A percentile compares a stretch with the other conserved stretches of the same genome.
Evolutionary conservation across 2,329 filamentous ascomycete genomes (phyloP).

Genomic region (Monascus ruber): DNA sequence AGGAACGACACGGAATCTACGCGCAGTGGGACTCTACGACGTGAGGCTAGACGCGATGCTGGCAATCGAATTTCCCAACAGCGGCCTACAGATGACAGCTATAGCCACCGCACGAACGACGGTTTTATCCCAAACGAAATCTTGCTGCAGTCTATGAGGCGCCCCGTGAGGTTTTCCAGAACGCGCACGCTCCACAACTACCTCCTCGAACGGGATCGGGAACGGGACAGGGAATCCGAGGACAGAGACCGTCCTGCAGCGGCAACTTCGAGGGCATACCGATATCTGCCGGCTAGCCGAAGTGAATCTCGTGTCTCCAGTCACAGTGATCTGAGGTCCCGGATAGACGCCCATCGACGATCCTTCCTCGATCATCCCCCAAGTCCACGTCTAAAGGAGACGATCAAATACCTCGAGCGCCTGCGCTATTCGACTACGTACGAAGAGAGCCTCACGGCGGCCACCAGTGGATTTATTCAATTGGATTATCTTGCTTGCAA

Average conservation of each 20-base stretch:
- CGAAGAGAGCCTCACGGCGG: conserved; percentile 44
- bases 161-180: conserved; percentile 27
- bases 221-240: conserved; percentile 13
- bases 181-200: conserved; percentile 30
- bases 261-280: conserved; percentile 17
- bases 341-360: conserved; percentile 25
- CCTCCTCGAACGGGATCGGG: conserved; percentile 24
- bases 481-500: conserved; percentile 43
- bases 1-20: conserved; percentile 11
- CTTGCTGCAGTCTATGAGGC: conserved; percentile 29
- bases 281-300: conserved; percentile 20
- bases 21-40: conserved; percentile 12
- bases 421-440: conserved; percentile 43
- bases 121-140: conserved; percentile 22
- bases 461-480: conserved; percentile 41
- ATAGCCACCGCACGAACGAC: conserved; percentile 11
- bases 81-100: conserved; percentile 12
- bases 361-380: conserved; percentile 23
- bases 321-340: conserved; percentile 24
- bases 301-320: conserved; percentile 17
- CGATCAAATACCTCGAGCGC: conserved; percentile 50
- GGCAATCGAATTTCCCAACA: conserved; percentile 9
- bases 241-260: conserved; percentile 10
- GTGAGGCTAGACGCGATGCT: conserved; percentile 14
- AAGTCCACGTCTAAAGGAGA: conserved; percentile 40